Percentiles rank a stretch among this genome's conserved stretches.
Conservation (phyloP, 1,284 basidiomycete genomes). For the Schizopora paradoxa region DNA sequence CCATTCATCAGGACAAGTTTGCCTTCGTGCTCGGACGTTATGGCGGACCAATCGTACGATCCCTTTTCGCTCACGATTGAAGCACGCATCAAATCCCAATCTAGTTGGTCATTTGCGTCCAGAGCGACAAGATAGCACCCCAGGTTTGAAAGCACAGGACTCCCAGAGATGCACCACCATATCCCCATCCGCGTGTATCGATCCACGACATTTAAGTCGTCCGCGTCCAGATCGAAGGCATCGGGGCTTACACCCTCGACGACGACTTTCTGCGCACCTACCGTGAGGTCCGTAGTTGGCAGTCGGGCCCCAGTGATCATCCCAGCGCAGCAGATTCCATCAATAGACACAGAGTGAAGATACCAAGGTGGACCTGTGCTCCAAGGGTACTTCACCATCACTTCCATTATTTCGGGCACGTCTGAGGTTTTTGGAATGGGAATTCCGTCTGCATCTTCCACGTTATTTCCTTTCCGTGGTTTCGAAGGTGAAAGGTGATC, state of each 20-base stretch:
- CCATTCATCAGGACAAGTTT: constrained; percentile 47
- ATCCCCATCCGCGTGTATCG: constrained; percentile 59
- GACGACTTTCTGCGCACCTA: constrained; percentile 22
- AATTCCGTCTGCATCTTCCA: constrained; percentile 48
- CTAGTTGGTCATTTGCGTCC: constrained; percentile 38
- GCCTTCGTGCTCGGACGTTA: constrained; percentile 43
- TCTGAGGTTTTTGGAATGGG: constrained; percentile 36
- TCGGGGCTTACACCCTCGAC: constrained; percentile 32
- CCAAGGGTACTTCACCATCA: constrained; percentile 61
- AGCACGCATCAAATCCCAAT: constrained; percentile 50
- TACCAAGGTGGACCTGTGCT: constrained; percentile 47
- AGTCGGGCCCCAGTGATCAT: constrained; percentile 58
- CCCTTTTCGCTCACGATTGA: constrained; percentile 47
- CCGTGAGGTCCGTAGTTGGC: constrained; percentile 39
- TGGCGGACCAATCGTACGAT: constrained; percentile 45
- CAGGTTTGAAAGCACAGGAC: constrained; percentile 43
- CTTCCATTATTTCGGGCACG: constrained; percentile 49
- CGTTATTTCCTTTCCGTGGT: constrained; percentile 38
- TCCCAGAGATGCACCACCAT: constrained; percentile 57
- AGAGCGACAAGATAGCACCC: constrained; percentile 63
- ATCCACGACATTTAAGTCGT: constrained; percentile 48
- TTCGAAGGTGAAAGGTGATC: constrained; percentile 65
- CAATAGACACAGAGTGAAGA: constrained; percentile 53
- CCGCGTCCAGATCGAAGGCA: constrained; percentile 37
- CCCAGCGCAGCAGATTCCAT: constrained; percentile 44